phyloP scores from a whole-genome alignment of 2,329 filamentous ascomycete genomes.

The Corynespora cassiicola region DNA sequence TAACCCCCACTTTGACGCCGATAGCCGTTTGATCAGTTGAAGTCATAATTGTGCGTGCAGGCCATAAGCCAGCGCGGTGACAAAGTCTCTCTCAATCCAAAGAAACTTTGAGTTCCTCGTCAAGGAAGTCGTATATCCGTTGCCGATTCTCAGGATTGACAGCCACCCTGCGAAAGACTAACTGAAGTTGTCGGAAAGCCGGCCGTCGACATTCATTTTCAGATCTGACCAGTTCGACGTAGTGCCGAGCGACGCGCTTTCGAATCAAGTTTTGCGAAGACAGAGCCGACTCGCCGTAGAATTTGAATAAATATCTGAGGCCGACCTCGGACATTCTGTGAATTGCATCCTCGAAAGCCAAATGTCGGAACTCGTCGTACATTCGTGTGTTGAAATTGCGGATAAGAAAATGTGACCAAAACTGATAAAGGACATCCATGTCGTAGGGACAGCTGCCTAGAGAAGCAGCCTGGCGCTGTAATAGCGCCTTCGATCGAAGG shows the following conservation, averaged over 20 bases:
- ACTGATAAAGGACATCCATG: slow-evolving; percentile 73
- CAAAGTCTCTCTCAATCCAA: no score
- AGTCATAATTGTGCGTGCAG: background rate
- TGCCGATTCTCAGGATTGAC: slow-evolving; percentile 64
- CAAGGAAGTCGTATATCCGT: slow-evolving; percentile 60
- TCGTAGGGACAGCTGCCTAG: slow-evolving; percentile 58
- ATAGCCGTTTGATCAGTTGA: background rate
- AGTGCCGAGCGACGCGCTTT: slow-evolving; percentile 61
- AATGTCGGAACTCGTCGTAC: slow-evolving; percentile 75
- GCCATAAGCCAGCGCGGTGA: no score
- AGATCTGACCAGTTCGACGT: slow-evolving; percentile 60
- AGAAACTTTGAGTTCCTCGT: slow-evolving; percentile 57
- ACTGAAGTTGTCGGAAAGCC: slow-evolving; percentile 59
- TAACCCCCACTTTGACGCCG: background rate
- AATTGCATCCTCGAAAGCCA: slow-evolving; percentile 69
- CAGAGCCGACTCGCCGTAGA: slow-evolving; percentile 66
- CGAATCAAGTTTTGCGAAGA: slow-evolving; percentile 57
- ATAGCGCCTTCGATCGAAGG: slow-evolving; percentile 57
- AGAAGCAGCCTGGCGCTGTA: slow-evolving; percentile 54
- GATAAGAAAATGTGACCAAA: slow-evolving; percentile 76
- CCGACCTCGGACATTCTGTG: slow-evolving; percentile 61
- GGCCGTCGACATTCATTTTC: slow-evolving; percentile 53
- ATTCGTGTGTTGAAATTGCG: slow-evolving; percentile 76
- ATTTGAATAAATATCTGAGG: slow-evolving; percentile 68
- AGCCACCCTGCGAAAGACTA: slow-evolving; percentile 61